phyloP scores from a whole-genome alignment of 2,329 filamentous ascomycete genomes.

The Colletotrichum orchidophilum region DNA sequence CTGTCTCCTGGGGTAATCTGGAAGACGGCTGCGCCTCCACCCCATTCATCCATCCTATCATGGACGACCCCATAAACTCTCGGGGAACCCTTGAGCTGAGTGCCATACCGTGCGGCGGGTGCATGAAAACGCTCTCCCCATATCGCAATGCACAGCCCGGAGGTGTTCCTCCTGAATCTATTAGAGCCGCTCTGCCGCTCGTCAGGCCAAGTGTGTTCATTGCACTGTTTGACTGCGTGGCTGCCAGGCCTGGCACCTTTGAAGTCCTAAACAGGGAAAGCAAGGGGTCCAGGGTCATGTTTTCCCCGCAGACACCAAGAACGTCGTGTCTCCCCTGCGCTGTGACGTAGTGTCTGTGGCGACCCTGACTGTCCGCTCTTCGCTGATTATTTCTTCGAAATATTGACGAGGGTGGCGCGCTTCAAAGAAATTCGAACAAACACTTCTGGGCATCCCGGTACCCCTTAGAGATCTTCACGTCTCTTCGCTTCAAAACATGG shows the following conservation, averaged over 20 bases:
- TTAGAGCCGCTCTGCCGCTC: background rate
- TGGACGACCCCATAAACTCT: background rate
- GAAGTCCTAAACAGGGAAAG: background rate
- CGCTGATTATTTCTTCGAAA: background rate
- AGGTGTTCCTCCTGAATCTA: constrained; percentile 15
- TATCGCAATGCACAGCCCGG: background rate
- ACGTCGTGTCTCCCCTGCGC: background rate
- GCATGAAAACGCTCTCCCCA: background rate
- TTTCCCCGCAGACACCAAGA: background rate
- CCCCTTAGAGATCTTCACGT: background rate
- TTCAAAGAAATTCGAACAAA: background rate
- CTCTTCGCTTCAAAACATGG: background rate
- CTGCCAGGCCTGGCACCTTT: background rate
- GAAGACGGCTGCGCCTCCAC: background rate
- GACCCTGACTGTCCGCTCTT: background rate
- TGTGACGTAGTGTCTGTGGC: constrained; percentile 20
- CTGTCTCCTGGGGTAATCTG: no score
- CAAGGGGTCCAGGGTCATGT: background rate
- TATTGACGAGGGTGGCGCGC: constrained; percentile 9
- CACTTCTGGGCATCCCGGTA: background rate
- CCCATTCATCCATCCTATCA: background rate
- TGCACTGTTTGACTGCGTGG: background rate
- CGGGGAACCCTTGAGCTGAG: background rate
- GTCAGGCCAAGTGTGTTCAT: background rate
- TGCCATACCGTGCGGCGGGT: background rate